These are phyloP conservation scores for Verticillium nonalfalfae DNA, from an alignment of 2,329 filamentous ascomycete genomes.

Conservation along the genomic window DNA sequence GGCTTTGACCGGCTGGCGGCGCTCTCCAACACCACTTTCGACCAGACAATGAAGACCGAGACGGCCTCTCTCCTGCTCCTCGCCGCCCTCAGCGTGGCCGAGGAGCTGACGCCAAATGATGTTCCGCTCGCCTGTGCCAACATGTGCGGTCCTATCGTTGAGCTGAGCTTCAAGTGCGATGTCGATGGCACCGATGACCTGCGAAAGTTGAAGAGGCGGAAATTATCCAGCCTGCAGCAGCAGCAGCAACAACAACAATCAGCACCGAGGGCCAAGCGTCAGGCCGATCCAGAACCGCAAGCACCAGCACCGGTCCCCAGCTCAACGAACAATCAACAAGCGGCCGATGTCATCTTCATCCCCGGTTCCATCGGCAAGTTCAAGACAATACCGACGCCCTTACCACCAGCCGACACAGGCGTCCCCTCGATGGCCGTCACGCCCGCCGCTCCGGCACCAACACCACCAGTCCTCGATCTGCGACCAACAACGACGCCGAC, in stretches of 20 bases:
- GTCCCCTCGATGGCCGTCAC: neutral
- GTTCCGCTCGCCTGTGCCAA: conserved; percentile 31
- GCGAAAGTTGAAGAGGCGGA: conserved; percentile 19
- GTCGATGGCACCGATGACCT: conserved; percentile 14
- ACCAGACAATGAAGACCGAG: conserved; percentile 19
- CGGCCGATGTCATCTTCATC: neutral
- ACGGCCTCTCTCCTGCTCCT: conserved; percentile 19
- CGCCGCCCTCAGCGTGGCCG: conserved; percentile 18
- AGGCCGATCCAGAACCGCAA: neutral
- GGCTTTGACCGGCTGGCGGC: neutral
- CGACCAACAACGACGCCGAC: conserved; percentile 1
- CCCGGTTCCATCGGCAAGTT: conserved; percentile 1
- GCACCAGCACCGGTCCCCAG: neutral
- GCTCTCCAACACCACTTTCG: neutral
- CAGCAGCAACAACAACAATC: neutral
- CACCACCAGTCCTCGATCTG: neutral
- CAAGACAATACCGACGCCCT: neutral
- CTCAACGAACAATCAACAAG: neutral
- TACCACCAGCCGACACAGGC: neutral
- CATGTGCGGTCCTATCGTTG: conserved; percentile 35
- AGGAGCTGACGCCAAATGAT: conserved; percentile 24
- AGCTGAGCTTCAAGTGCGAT: conserved; percentile 30
- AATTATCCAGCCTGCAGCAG: conserved; percentile 1
- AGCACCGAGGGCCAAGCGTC: neutral
- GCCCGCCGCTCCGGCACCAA: neutral